These are phyloP conservation scores for Kalmusia sp. DNA, from an alignment of 2,329 filamentous ascomycete species.

Conservation along the genomic window DNA sequence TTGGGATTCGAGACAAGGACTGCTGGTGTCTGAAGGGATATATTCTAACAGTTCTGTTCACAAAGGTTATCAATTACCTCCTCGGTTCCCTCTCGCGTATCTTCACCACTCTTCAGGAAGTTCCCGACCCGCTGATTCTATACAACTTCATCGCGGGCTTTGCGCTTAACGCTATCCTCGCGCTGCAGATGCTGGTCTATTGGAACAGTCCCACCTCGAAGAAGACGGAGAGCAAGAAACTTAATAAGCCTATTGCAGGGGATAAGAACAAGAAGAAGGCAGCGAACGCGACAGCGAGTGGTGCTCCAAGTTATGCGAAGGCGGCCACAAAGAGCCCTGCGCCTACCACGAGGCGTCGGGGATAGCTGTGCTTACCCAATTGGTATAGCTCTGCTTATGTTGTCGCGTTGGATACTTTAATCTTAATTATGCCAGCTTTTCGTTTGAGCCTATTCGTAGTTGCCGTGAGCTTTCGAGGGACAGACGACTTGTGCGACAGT, in stretches of 20 bases:
- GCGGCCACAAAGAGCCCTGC: conserved; percentile 54
- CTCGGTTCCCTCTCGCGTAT: conserved; percentile 90
- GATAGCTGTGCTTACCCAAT: conserved; percentile 48
- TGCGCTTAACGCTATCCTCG: conserved; percentile 84
- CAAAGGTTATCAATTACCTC: conserved; percentile 96
- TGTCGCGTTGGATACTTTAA: too few relatives aligned
- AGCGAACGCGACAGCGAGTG: conserved; percentile 45
- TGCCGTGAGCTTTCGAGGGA: too few relatives aligned
- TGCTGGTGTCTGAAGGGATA: too few relatives aligned
- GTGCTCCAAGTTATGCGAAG: conserved; percentile 44
- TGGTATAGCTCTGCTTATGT: too few relatives aligned
- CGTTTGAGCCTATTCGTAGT: too few relatives aligned
- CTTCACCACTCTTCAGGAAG: conserved; percentile 97
- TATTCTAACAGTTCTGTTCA: too few relatives aligned
- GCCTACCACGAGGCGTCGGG: conserved; percentile 61
- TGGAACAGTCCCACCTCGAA: conserved; percentile 70
- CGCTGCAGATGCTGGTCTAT: conserved; percentile 92
- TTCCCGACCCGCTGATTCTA: conserved; percentile 93
- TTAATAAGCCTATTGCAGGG: conserved; percentile 45
- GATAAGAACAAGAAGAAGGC: conserved; percentile 41
- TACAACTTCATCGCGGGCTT: conserved; percentile 95
- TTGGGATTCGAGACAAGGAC: too few relatives aligned
- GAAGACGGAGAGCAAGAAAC: conserved; percentile 44
- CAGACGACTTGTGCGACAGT: too few relatives aligned
- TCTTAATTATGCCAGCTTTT: too few relatives aligned